These are phyloP conservation scores for Pleoardoris graminearum DNA, from an alignment of 2,329 filamentous ascomycete genomes.

Conservation along the genomic window DNA sequence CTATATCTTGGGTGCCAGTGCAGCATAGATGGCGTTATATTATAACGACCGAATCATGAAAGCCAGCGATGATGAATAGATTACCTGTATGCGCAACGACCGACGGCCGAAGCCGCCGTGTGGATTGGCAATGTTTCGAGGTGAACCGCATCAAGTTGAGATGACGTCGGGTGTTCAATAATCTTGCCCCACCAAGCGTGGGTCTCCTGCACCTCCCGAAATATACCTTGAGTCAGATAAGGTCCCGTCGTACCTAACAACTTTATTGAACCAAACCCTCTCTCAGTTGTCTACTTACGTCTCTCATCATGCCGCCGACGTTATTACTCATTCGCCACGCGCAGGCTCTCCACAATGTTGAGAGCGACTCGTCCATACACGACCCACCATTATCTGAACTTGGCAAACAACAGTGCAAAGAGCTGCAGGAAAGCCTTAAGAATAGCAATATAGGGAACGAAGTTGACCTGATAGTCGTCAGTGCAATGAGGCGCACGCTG, in stretches of 20 bases:
- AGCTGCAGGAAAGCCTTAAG: constrained; percentile 46
- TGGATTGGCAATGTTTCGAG: background rate
- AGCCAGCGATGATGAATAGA: background rate
- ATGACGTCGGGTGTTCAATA: background rate
- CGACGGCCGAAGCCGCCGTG: background rate
- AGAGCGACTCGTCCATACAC: constrained; percentile 46
- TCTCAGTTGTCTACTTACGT: background rate
- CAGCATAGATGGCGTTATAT: constrained; percentile 33
- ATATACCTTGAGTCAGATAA: background rate
- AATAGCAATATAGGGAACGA: constrained; percentile 46
- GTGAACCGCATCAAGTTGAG: background rate
- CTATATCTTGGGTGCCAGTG: constrained; percentile 21
- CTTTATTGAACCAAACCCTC: no score
- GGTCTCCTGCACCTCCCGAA: background rate
- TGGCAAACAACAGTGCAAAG: constrained; percentile 47
- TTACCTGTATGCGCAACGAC: background rate
- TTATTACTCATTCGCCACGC: constrained; percentile 52
- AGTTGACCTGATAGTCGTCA: constrained; percentile 62
- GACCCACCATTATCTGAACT: constrained; percentile 50
- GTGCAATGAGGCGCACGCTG: constrained; percentile 67
- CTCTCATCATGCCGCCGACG: constrained; percentile 47
- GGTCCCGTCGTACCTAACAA: background rate
- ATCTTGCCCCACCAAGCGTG: constrained; percentile 1
- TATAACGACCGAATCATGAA: constrained; percentile 29
- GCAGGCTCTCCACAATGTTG: constrained; percentile 51